phyloP scores from a whole-genome alignment of 495 filamentous ascomycete species.

The Apiosordaria backusii region DNA sequence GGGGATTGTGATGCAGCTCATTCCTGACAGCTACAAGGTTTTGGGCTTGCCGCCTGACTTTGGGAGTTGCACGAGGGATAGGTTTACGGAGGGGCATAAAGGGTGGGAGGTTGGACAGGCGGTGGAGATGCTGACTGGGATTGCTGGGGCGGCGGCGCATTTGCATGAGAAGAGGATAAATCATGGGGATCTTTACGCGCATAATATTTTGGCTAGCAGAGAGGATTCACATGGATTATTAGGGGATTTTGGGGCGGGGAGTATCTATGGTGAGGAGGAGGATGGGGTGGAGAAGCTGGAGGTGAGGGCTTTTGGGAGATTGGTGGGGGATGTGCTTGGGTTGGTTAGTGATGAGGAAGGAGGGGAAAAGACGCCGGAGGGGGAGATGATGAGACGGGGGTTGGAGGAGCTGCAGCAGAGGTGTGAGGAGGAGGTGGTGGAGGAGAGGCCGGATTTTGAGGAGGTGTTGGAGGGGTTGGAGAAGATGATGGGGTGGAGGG shows the following conservation, averaged over 20 bases:
- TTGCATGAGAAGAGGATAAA: slow-evolving; percentile 41
- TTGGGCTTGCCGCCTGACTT: slow-evolving; percentile 32
- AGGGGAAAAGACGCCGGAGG: slow-evolving; percentile 2
- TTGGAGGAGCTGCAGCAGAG: slow-evolving; percentile 17
- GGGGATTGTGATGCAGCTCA: slow-evolving; percentile 41
- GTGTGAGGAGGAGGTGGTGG: slow-evolving; percentile 18
- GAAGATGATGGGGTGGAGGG: slow-evolving; percentile 31
- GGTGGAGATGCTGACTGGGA: slow-evolving; percentile 34
- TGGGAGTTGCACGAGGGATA: slow-evolving; percentile 35
- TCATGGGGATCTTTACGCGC: slow-evolving; percentile 44
- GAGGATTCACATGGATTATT: slow-evolving; percentile 40
- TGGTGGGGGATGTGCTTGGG: slow-evolving; percentile 41
- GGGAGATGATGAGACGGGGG: slow-evolving; percentile 12
- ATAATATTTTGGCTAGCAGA: slow-evolving; percentile 42
- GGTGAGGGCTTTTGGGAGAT: slow-evolving; percentile 44
- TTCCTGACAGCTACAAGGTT: slow-evolving; percentile 29
- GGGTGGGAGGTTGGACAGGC: not conserved
- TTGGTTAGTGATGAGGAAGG: slow-evolving; percentile 14
- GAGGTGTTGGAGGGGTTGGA: slow-evolving; percentile 29
- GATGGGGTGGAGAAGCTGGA: slow-evolving; percentile 39
- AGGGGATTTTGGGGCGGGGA: slow-evolving; percentile 45
- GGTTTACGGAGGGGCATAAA: slow-evolving; percentile 30
- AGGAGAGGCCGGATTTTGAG: slow-evolving; percentile 24
- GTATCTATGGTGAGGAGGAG: slow-evolving; percentile 33
- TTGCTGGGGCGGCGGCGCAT: slow-evolving; percentile 39